Base-by-base conservation (phyloP, 2,329 filamentous ascomycete genomes). In the Exophiala alcalophila region DNA sequence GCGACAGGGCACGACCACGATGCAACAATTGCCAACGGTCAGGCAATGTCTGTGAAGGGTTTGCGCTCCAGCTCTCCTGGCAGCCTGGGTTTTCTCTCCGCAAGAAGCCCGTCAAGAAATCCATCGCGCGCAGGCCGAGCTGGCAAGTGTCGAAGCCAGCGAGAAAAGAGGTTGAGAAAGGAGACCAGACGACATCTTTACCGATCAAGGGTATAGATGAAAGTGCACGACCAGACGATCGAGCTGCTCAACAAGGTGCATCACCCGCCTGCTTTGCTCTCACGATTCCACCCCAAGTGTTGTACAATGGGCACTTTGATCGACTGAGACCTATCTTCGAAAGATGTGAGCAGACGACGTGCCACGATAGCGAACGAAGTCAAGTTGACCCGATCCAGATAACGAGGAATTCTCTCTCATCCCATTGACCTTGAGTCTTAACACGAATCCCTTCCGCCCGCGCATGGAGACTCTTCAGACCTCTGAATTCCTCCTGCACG, bases 1-100 rank as follows among this genome's bases (percentile, higher is more conserved):
- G 51, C 68, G 4, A 53, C 53, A 7, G 59, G 65, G 14, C 55
- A 60, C 3, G 61, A 62, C 3, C 50, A 53, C 0, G 65, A 69
- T 29, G 65, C 66, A 18, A 40, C 36, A 14, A 44, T 46, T 3
- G 51, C 68, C 4, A 52, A 52, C 6, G 58, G 25, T 19, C 26
- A 12, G 25, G 25, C 25, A 30, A 29, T 10, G 21, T 20, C 25
- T 39, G 36, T 18, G 36, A 26, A 7, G 36, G 36, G n/a, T 39
- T 39, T 21, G 25, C 36, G 5, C 20, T 39, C 15, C 36, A 39
- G 12, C 36, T 39, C 10, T 39, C 36, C 25, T 39, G 36, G 36
- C 33, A 36, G 33, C 33, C 33, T 24, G 33, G 33, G 5, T 30
- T 30, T 20, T 23, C 24, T 20, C 19, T n/a, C 10, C 15, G 10